Evolutionary conservation across 441 rosid genomes (phyloP).

Genomic region (Croton laevigatus): DNA sequence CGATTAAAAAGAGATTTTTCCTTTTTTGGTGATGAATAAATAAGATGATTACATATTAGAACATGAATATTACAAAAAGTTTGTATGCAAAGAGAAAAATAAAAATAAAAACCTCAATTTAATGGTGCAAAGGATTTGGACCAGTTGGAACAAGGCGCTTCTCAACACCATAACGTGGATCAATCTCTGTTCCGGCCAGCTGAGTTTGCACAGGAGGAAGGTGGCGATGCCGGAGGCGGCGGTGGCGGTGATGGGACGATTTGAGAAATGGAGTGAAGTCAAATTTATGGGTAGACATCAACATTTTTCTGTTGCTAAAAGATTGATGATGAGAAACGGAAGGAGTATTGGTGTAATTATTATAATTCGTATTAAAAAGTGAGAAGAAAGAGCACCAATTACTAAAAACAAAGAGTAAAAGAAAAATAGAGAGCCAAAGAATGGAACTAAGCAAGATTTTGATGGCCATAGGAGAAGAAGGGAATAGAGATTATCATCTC

Average conservation of each 20-base stretch:
- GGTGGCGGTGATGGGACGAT: slow-evolving; percentile 20
- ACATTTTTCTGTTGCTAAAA: slow-evolving; percentile 26
- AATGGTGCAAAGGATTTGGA: slow-evolving; percentile 81
- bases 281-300: slow-evolving; percentile 26
- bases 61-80: slow-evolving; percentile 22
- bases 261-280: slow-evolving; percentile 47
- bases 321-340: neutral
- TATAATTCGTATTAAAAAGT: neutral
- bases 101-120: slow-evolving; percentile 32
- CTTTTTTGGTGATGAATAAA: slow-evolving; percentile 12
- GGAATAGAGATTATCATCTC: neutral
- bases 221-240: slow-evolving; percentile 8
- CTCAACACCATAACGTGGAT: slow-evolving; percentile 48
- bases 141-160: slow-evolving; percentile 76
- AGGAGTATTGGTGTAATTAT: neutral
- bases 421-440: slow-evolving; percentile 26
- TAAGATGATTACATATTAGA: slow-evolving; percentile 21
- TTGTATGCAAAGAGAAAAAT: neutral
- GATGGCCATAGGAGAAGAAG: slow-evolving; percentile 8
- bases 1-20: slow-evolving; percentile 1
- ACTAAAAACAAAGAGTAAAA: slow-evolving; percentile 20
- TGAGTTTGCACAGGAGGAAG: neutral
- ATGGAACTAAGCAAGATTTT: slow-evolving; percentile 11
- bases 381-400: slow-evolving; percentile 15
- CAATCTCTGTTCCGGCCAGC: slow-evolving; percentile 32